phyloP scores from a whole-genome alignment of 371 early-diverging fungal genomes.

The Mucor ambiguus region DNA sequence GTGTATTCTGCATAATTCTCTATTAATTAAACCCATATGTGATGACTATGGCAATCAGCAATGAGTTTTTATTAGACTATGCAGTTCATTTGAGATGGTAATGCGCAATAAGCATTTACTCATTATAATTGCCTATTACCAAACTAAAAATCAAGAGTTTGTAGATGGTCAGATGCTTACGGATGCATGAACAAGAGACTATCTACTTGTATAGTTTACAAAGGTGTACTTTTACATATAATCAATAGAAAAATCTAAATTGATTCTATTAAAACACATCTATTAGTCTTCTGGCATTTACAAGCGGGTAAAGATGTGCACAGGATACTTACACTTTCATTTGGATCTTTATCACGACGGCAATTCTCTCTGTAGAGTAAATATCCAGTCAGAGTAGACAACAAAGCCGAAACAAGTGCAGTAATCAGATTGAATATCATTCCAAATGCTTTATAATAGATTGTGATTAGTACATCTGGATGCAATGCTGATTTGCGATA shows the following conservation, averaged over 20 bases:
- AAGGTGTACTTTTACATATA: too few species aligned
- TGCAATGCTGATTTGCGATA: not conserved
- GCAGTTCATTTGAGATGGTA: too few species aligned
- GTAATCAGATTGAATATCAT: constrained; percentile 20
- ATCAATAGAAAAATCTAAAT: constrained; percentile 15
- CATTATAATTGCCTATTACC: too few species aligned
- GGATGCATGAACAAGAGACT: too few species aligned
- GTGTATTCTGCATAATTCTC: too few species aligned
- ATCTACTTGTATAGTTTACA: too few species aligned
- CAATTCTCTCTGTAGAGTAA: constrained; percentile 24
- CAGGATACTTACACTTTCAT: not conserved
- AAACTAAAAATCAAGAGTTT: too few species aligned
- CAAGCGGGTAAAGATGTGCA: not conserved
- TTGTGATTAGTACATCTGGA: not conserved
- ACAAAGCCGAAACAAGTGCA: constrained; percentile 9
- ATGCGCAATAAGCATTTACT: too few species aligned
- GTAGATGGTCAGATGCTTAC: too few species aligned
- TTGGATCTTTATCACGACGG: constrained; percentile 12
- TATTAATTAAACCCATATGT: too few species aligned
- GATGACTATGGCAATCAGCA: too few species aligned
- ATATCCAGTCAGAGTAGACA: constrained; percentile 21
- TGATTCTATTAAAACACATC: constrained; percentile 2
- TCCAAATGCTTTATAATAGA: constrained; percentile 19
- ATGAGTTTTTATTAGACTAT: too few species aligned
- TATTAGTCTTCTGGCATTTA: not conserved